Conservation (phyloP, 2,329 filamentous ascomycete species). For the Trichoderma aggressivum region DNA sequence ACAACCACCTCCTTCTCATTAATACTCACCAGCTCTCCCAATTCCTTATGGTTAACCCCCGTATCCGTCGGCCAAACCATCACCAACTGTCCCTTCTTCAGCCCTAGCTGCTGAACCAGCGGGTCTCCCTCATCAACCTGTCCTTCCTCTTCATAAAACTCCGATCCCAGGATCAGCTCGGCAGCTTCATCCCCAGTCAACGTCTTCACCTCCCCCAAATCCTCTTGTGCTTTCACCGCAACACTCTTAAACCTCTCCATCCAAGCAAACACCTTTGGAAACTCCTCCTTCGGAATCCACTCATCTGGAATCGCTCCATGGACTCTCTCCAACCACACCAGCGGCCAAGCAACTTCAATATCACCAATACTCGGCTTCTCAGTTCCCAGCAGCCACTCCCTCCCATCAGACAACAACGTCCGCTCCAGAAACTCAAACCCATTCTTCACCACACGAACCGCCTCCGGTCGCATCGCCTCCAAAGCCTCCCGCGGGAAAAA, state of each 20-base stretch:
- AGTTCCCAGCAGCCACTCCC: constrained; percentile 58
- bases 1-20: constrained; percentile 54
- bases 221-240: constrained; percentile 39
- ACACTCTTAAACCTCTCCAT: constrained; percentile 54
- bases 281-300: constrained; percentile 49
- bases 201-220: constrained; percentile 33
- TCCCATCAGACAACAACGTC: constrained; percentile 59
- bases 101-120: constrained; percentile 39
- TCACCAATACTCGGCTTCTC: constrained; percentile 58
- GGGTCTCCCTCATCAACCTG: constrained; percentile 48
- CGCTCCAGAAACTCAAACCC: constrained; percentile 58
- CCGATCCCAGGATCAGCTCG: constrained; percentile 41
- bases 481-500: constrained; percentile 27
- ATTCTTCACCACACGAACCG: constrained; percentile 50
- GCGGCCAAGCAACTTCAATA: constrained; percentile 64
- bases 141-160: constrained; percentile 43
- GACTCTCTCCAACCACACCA: constrained; percentile 61
- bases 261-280: constrained; percentile 62
- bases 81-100: constrained; percentile 53
- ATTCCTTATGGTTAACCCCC: constrained; percentile 55
- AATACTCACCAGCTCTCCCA: constrained; percentile 52
- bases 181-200: constrained; percentile 54
- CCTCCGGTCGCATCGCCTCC: constrained; percentile 45
- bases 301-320: constrained; percentile 50
- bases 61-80: constrained; percentile 61